Conservation (phyloP, 1,139 yeast species). For the Suhomyces ambrosiae region DNA sequence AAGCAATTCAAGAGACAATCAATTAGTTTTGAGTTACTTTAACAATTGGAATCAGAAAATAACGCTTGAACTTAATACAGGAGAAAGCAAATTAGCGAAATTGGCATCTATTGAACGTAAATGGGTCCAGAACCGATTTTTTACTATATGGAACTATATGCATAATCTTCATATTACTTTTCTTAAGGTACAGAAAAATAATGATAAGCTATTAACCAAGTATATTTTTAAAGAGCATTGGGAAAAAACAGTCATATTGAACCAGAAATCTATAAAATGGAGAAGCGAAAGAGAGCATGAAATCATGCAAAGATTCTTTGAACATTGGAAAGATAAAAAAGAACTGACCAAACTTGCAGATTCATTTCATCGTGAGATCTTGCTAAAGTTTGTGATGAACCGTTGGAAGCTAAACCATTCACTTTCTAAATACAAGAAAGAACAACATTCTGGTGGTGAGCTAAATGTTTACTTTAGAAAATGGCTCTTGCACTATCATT, state of each 20-base stretch:
- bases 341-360: slow-evolving; percentile 1
- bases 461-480: slow-evolving; percentile 7
- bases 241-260: slow-evolving; percentile 17
- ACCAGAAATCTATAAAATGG: slow-evolving; percentile 7
- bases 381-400: slow-evolving; percentile 9
- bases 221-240: slow-evolving; percentile 21
- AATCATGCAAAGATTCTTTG: slow-evolving; percentile 12
- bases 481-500: slow-evolving; percentile 12
- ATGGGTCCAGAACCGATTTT: slow-evolving; percentile 16
- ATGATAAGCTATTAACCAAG: slow-evolving; percentile 12
- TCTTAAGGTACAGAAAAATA: slow-evolving; percentile 12
- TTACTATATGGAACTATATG: slow-evolving; percentile 20
- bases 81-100: slow-evolving; percentile 6
- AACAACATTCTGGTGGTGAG: not conserved
- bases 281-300: slow-evolving; percentile 5
- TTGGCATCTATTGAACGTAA: slow-evolving; percentile 14
- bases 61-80: not conserved
- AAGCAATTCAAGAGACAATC: not conserved
- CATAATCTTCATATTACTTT: slow-evolving; percentile 9
- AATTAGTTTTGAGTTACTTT: not conserved
- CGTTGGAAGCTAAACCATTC: slow-evolving; percentile 20
- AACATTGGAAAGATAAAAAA: slow-evolving; percentile 20
- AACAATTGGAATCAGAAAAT: not conserved
- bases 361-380: not conserved
- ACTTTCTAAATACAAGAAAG: not conserved